phyloP scores from a whole-genome alignment of 2,329 filamentous ascomycete genomes.

The Pezicula neosporulosa region DNA sequence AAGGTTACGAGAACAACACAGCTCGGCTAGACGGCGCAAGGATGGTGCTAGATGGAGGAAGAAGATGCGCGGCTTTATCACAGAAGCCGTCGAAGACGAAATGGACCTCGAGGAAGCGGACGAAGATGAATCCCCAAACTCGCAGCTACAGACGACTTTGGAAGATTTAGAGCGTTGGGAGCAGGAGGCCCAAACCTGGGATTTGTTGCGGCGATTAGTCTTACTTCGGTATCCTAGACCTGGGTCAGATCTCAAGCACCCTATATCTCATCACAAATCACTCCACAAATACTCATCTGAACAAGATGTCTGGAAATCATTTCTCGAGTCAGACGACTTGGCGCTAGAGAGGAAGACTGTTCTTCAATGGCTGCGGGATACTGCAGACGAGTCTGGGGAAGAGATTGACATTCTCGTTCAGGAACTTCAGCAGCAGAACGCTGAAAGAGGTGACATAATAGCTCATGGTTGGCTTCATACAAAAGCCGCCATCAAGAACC shows the following conservation, averaged over 20 bases:
- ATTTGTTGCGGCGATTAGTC: conserved; percentile 64
- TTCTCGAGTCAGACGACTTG: conserved; percentile 67
- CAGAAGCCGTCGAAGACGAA: conserved; percentile 20
- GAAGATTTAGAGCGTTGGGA: conserved; percentile 64
- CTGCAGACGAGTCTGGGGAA: conserved; percentile 62
- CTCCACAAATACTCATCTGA: conserved; percentile 56
- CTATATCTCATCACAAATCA: conserved; percentile 8
- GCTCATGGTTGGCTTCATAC: conserved; percentile 92
- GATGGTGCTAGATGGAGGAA: conserved; percentile 24
- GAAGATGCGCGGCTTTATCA: conserved; percentile 31
- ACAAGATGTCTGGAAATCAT: conserved; percentile 66
- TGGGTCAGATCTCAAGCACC: conserved; percentile 17
- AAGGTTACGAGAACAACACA: conserved; percentile 37
- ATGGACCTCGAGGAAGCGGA: conserved; percentile 49
- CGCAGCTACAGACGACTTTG: conserved; percentile 29
- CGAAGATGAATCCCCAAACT: conserved; percentile 34
- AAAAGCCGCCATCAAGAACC: conserved; percentile 81
- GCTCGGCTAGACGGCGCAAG: conserved; percentile 23
- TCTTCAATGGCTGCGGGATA: conserved; percentile 82
- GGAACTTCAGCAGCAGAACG: conserved; percentile 72
- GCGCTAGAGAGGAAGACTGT: conserved; percentile 78
- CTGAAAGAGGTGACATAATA: conserved; percentile 77
- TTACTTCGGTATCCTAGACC: conserved; percentile 58
- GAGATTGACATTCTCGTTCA: conserved; percentile 74
- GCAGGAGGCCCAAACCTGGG: conserved; percentile 87